Percentiles rank a stretch among this genome's conserved stretches.
phyloP scores from a whole-genome alignment of 441 rosid genomes.

The Gossypium trilobum region DNA sequence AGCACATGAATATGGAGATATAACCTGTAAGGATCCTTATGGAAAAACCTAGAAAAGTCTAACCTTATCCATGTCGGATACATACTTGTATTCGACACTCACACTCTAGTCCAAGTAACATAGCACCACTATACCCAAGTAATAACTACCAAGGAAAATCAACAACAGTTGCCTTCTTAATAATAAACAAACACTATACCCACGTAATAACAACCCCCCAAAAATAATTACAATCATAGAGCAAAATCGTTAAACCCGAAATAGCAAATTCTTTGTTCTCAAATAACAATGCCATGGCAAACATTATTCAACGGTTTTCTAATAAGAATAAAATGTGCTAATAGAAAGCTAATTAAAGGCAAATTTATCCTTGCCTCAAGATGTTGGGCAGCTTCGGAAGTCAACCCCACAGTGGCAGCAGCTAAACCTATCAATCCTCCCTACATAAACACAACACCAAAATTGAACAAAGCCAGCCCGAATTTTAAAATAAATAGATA shows the following conservation, averaged over 20 bases:
- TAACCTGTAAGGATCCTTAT: no score
- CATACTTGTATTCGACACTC: no score
- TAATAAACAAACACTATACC: neutral
- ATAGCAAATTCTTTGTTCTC: neutral
- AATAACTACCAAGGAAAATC: neutral
- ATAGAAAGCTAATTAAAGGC: neutral
- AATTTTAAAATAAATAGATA: neutral
- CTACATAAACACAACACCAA: conserved; percentile 26
- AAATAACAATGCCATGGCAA: neutral
- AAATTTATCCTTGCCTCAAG: conserved; percentile 54
- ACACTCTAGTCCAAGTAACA: no score
- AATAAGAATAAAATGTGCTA: neutral
- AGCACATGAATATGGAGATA: no score
- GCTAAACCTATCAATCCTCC: conserved; percentile 98
- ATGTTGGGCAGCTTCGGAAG: conserved; percentile 84
- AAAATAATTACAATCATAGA: neutral
- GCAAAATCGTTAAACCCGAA: no score
- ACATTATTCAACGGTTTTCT: neutral
- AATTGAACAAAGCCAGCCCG: neutral
- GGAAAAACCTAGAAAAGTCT: no score
- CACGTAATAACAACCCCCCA: neutral
- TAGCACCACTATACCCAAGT: neutral
- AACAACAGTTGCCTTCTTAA: neutral
- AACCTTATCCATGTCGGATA: no score
- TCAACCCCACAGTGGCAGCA: conserved; percentile 94